Conservation (phyloP, 805 yeast species). For the Yarrowia sp. region DNA sequence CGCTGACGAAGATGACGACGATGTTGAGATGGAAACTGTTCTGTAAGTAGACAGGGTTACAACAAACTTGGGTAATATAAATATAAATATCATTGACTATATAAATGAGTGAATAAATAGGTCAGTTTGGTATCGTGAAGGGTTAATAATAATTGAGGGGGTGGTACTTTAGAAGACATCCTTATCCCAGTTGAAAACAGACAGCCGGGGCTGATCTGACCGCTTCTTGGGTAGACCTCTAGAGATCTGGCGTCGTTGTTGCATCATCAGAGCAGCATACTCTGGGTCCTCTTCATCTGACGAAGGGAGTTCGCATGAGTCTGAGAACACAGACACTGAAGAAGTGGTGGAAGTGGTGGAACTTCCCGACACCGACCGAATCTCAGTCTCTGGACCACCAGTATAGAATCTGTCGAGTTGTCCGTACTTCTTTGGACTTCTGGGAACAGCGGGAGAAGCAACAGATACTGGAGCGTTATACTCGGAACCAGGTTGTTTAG, state of each 20-base stretch:
- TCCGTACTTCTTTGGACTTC: slow-evolving; percentile 20
- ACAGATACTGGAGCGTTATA: background rate
- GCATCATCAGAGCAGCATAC: slow-evolving; percentile 35
- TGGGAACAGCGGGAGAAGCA: background rate
- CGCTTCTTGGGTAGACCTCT: slow-evolving; percentile 9
- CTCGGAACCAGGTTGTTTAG: background rate
- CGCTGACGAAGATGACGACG: slow-evolving; percentile 38
- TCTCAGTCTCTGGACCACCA: background rate
- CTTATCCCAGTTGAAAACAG: slow-evolving; percentile 47
- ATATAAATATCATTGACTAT: slow-evolving; percentile 13
- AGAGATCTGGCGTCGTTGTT: slow-evolving; percentile 36
- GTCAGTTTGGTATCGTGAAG: background rate
- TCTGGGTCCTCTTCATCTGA: slow-evolving; percentile 30
- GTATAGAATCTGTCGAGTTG: slow-evolving; percentile 12
- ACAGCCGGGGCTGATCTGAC: slow-evolving; percentile 40
- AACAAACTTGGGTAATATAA: slow-evolving; percentile 3
- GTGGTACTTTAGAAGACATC: slow-evolving; percentile 46
- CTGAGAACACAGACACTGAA: slow-evolving; percentile 1
- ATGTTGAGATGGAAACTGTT: slow-evolving; percentile 40
- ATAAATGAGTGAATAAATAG: slow-evolving; percentile 32
- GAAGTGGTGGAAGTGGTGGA: background rate
- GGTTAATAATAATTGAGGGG: no score
- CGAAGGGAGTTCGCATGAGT: slow-evolving; percentile 14
- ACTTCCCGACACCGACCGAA: slow-evolving; percentile 14
- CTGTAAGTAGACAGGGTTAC: background rate